Evolutionary conservation across 2,329 filamentous ascomycete species (phyloP), one percentile per base, ranked within the genome.

Genomic region (Coleophoma crateriformis): DNA sequence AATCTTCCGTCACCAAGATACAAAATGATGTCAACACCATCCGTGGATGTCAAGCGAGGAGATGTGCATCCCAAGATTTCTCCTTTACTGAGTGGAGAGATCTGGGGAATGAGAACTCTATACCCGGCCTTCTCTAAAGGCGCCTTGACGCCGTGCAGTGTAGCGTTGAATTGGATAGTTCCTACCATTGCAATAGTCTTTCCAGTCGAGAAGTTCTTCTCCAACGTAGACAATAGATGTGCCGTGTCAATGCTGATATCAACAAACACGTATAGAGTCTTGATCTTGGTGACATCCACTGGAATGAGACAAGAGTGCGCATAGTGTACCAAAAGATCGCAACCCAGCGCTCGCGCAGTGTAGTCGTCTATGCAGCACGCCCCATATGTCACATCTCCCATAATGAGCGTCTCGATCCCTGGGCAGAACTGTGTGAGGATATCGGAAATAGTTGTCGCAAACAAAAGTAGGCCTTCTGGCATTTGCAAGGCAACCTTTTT

Each of bases 351-450:
- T 41, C 92, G 78, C 1, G 94, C 95, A 0, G 94, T 99, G 71
- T 95, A 99, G 71, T 99, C 94, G 67, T 99, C 94, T 61, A 99
- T 96, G 65, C 94, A 99, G 74, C 94, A 99, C 19, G 94, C 94
- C 55, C 94, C 94, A 67, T 99, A 99, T 1, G 94, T 99, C 40
- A 99, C 94, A 66, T 99, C 94, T 53, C 94, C 94, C 94, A 99
- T 99, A 67, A 99, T 99, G 48, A 97, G 76, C 2, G 92, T 97
- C 66, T 95, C 89, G 38, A 87, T 86, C 1, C 88, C 90, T 0
- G 90, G 87, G 64, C 94, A 99, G 72, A 99, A 99, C 64, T 91
- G 87, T 1, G 88, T 89, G 44, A 99, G 75, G 61, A 99, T 97
- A 66, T 99, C 94, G 3, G 94, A 96, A 58, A 99, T 92, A 34